Percentiles rank a stretch among this genome's conserved stretches.
phyloP scores from a whole-genome alignment of 208 protist species.

The Acanthamoeba sp. region DNA sequence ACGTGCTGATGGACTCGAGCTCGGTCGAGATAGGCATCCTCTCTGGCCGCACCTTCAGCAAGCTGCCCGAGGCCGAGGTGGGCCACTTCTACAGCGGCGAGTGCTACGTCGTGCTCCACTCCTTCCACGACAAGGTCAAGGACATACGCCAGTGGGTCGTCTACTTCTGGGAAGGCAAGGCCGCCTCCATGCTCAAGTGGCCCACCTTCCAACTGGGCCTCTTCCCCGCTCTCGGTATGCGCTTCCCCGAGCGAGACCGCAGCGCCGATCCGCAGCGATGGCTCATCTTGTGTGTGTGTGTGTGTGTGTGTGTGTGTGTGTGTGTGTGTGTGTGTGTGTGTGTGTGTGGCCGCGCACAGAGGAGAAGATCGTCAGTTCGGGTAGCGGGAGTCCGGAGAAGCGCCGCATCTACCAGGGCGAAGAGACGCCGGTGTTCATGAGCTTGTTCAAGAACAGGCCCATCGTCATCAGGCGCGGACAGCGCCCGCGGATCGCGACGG shows the following conservation, averaged over 20 bases:
- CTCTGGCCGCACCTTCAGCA: constrained; percentile 46
- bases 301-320: not conserved
- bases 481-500: not conserved
- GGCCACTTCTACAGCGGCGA: constrained; percentile 63
- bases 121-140: constrained; percentile 13
- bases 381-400: not conserved
- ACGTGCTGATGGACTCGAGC: not conserved
- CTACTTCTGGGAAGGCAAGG: constrained; percentile 49
- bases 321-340: not conserved
- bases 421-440: not conserved
- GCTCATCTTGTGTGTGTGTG: not conserved
- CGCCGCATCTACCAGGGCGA: constrained; percentile 17
- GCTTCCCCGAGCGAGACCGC: no score
- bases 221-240: not conserved
- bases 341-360: not conserved
- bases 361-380: constrained; percentile 24
- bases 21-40: constrained; percentile 40
- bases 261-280: no score
- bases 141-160: constrained; percentile 6
- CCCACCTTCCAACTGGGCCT: constrained; percentile 47
- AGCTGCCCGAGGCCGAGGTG: constrained; percentile 45
- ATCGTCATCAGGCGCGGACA: constrained; percentile 6
- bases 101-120: constrained; percentile 25
- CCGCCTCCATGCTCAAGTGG: constrained; percentile 12
- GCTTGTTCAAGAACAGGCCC: not conserved